These are phyloP conservation scores for Ceratobasidium sp. DNA, from an alignment of 1,284 basidiomycete genomes.

Conservation along the genomic window DNA sequence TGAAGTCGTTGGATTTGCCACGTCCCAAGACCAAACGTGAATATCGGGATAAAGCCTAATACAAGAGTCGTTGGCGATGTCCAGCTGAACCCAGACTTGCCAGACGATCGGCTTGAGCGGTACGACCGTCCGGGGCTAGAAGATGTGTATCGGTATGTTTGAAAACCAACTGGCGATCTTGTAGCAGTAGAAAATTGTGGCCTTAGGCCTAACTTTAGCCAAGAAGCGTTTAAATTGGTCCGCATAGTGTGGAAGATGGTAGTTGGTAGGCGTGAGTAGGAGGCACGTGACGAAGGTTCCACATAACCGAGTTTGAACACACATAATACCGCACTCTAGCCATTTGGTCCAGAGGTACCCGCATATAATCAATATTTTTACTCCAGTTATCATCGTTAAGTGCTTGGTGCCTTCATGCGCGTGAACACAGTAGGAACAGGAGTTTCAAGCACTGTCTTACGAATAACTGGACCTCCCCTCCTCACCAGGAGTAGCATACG, in stretches of 20 bases:
- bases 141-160: background rate
- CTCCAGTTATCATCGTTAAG: too few relatives aligned
- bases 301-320: too few relatives aligned
- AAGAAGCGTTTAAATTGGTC: background rate
- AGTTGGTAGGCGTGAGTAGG: background rate
- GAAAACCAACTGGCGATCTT: background rate
- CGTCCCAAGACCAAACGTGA: slow-evolving; percentile 91
- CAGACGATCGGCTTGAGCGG: background rate
- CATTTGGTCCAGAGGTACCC: too few relatives aligned
- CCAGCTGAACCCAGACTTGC: slow-evolving; percentile 43
- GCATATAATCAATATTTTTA: too few relatives aligned
- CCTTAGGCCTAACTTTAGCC: slow-evolving; percentile 1
- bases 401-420: too few relatives aligned
- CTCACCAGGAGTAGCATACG: too few relatives aligned
- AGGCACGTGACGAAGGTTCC: slow-evolving; percentile 37
- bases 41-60: slow-evolving; percentile 88
- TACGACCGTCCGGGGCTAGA: background rate
- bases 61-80: slow-evolving; percentile 81
- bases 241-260: slow-evolving; percentile 3
- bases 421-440: too few relatives aligned
- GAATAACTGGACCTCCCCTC: too few relatives aligned
- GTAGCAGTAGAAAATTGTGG: background rate
- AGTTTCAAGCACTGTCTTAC: too few relatives aligned
- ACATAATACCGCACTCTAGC: too few relatives aligned
- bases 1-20: slow-evolving; percentile 93